Base-by-base conservation (phyloP, 2,329 filamentous ascomycete species). In the Penicillium sp. region DNA sequence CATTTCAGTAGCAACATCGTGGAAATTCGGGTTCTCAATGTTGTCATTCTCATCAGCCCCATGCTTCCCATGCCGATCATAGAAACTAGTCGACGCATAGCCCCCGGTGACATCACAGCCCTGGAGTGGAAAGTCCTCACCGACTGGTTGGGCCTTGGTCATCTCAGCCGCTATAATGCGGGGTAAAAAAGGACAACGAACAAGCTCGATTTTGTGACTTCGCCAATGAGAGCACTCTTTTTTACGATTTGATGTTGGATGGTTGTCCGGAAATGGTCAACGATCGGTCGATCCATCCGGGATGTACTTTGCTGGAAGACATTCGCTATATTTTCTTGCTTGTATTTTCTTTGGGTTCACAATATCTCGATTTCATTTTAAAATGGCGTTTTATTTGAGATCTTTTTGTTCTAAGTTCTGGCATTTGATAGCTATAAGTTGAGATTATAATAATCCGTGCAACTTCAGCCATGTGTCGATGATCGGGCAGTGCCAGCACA, bases 21-120 rank as follows among this genome's bases (percentile, higher is more conserved):
- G n/a, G 52, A 20, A 32, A 32, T 5, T 32, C 24, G 4, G 45
- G 26, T 24, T 52, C 37, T 48, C 29, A 29, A 20, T 50, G 49
- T 31, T 42, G 2, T 50, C 26, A 42, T 32, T 34, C 40, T 8
- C 4, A 26, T 11, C 3, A 26, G 44, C 47, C 48, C 39, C 47
- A 45, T 50, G 40, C 53, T 55, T 29, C n/a, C 37, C 9, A 43
- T 4, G 56, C 47, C 56, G 53, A 61, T 61, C 59, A 18, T 16
- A 38, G 18, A 29, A 32, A 34, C 9, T 35, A 37, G 22, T 39
- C 26, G 31, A 31, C 9, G 16, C 6, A 49, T 20, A 11, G 20
- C 31, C n/a, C n/a, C 20, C 32, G 5, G 48, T 61, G 55, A 59
- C 55, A 61, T 61, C 60, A 61, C 54, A 46, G 7, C 24, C 11